Conservation (phyloP, 1,139 yeast genomes). For the Scheffersomyces quercinus region DNA sequence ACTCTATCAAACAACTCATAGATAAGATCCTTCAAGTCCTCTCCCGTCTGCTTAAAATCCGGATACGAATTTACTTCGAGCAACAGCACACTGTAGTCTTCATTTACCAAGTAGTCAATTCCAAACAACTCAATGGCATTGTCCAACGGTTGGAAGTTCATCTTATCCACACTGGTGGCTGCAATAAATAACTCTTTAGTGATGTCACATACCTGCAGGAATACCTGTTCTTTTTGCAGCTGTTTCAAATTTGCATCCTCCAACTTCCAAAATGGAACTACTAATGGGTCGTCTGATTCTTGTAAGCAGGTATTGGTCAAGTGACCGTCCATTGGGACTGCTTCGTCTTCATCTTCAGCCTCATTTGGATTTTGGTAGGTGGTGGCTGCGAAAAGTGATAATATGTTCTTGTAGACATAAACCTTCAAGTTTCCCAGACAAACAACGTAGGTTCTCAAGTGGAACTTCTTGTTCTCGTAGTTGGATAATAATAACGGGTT, state of each 20-base stretch:
- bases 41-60: constrained; percentile 95
- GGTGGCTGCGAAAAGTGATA: constrained; percentile 74
- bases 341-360: constrained; percentile 22
- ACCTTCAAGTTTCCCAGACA: constrained; percentile 74
- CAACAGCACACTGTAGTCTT: constrained; percentile 53
- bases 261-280: constrained; percentile 67
- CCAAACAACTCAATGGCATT: constrained; percentile 90
- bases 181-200: constrained; percentile 79
- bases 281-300: constrained; percentile 48
- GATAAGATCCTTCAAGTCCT: constrained; percentile 63
- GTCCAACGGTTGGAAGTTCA: constrained; percentile 83
- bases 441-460: constrained; percentile 82
- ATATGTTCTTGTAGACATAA: constrained; percentile 73
- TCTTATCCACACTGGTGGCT: constrained; percentile 73
- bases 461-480: constrained; percentile 78
- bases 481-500: constrained; percentile 64
- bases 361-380: constrained; percentile 44
- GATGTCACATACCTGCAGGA: constrained; percentile 57
- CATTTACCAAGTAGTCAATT: constrained; percentile 76
- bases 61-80: constrained; percentile 93
- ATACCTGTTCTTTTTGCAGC: constrained; percentile 39
- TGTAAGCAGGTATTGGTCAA: constrained; percentile 93
- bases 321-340: constrained; percentile 63
- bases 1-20: constrained; percentile 56
- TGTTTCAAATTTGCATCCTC: constrained; percentile 13